A percentile compares a stretch with the other conserved stretches of the same genome.
Evolutionary conservation across 345 rosid species (phyloP).

Genomic region (Citrus sp.): DNA sequence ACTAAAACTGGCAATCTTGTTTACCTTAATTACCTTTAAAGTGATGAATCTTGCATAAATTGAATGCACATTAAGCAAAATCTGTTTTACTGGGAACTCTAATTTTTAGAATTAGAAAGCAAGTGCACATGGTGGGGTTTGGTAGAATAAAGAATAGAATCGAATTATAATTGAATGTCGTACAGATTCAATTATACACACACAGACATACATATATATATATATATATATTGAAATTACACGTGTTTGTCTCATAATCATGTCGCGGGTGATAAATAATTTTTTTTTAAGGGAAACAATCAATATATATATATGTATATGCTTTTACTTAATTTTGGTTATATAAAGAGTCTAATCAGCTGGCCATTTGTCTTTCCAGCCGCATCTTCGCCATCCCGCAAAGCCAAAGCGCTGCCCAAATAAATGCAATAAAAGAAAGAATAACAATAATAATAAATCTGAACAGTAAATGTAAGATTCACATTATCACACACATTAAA

Average conservation of each 20-base stretch:
- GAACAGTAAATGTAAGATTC: too few species aligned
- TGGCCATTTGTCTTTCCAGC: conserved; percentile 30
- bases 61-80: not conserved
- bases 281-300: too few species aligned
- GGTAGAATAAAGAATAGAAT: not conserved
- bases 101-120: not conserved
- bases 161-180: not conserved
- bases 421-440: too few species aligned
- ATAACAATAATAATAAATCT: too few species aligned
- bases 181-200: not conserved
- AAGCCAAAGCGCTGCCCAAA: too few species aligned
- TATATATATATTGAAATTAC: too few species aligned
- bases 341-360: not conserved
- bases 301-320: too few species aligned
- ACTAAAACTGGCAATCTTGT: not conserved
- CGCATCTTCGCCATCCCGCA: not conserved
- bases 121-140: not conserved
- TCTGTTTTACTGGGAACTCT: not conserved
- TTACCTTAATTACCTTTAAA: not conserved
- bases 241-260: not conserved
- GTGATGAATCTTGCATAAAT: not conserved
- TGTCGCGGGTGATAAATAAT: not conserved
- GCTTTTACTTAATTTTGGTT: not conserved
- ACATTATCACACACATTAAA: too few species aligned
- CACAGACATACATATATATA: too few species aligned